Base-by-base conservation (phyloP, 2,329 filamentous ascomycete species). In the Aspergillus felis region DNA sequence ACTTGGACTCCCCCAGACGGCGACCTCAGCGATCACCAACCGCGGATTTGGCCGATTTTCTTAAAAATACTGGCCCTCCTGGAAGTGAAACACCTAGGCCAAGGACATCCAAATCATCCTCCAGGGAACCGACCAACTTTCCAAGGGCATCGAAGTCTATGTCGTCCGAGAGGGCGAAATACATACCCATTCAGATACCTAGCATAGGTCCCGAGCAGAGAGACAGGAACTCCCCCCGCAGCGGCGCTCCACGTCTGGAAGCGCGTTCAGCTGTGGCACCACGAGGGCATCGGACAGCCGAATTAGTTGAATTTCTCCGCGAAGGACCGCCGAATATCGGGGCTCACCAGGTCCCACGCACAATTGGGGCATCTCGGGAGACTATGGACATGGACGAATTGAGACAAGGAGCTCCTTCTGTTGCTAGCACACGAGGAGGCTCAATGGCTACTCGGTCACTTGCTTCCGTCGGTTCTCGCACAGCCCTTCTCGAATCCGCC, bases 281-380 rank as follows among this genome's bases (percentile, higher is more conserved):
- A 51, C 78, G 78, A 57, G 81, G 80, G 53, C 85, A 85, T 52
- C 87, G 87, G 62, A 95, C 87, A 56, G 89, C 90, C 12, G 94
- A 97, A 59, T 78, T 99, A 57, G 96, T 97, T 63, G 92, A 97
- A 71, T 97, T 99, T 72, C 95, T 99, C 63, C 87, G 92, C 49
- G 87, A 91, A 70, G 93, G 92, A 0, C 92, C 92, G 3, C 88
- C 90, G 0, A 82, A 78, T 59, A 71, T 78, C 48, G 81, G 82
- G 27, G 83, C 84, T 61, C 89, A 86, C 57, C 86, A 90, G 25
- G 94, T 95, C 60, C 89, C 91, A 46, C 87, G 90, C 20, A 85
- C 84, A n/a, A 87, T 94, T 12, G 91, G 92, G 9, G 91, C 92
- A 1, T 96, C 95, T 79, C 84, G 91, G 54, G 87, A 83, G 38